phyloP scores from a whole-genome alignment of 495 filamentous ascomycete species.

The Lophiostoma macrostomum region DNA sequence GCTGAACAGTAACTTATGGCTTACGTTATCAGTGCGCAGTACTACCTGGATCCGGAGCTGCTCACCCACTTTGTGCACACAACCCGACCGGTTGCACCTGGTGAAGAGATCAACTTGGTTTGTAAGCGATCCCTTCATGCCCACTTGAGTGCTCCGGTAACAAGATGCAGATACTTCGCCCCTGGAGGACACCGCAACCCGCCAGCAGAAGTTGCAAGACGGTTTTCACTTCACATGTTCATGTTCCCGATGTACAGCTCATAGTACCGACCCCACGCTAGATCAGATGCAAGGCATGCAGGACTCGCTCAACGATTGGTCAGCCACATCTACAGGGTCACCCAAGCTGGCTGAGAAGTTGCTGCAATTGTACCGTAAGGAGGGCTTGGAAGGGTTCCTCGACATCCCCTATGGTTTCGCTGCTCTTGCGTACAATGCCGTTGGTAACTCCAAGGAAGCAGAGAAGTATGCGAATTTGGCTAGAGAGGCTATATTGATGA shows the following conservation, averaged over 20 bases:
- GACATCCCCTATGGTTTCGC: conserved; percentile 34
- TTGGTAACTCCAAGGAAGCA: conserved; percentile 29
- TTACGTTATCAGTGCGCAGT: conserved; percentile 22
- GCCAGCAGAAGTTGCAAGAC: conserved; percentile 15
- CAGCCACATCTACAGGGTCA: neutral
- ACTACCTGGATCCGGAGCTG: conserved; percentile 17
- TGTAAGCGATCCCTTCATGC: neutral
- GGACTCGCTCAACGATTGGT: conserved; percentile 25
- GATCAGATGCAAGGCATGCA: conserved; percentile 8
- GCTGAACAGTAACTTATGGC: neutral
- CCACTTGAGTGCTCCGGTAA: neutral
- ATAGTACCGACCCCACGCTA: conserved; percentile 12
- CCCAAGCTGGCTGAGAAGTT: conserved; percentile 32
- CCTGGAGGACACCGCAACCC: conserved; percentile 7
- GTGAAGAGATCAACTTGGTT: conserved; percentile 32
- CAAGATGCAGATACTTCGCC: conserved; percentile 20
- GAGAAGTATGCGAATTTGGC: conserved; percentile 31
- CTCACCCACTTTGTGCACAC: conserved; percentile 29
- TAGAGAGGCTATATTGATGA: conserved; percentile 30
- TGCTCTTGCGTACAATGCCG: conserved; percentile 33
- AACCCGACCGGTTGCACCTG: conserved; percentile 15
- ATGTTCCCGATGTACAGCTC: conserved; percentile 19
- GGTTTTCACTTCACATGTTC: conserved; percentile 31
- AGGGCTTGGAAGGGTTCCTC: conserved; percentile 35
- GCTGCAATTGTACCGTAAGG: conserved; percentile 32